Evolutionary conservation across 1,284 basidiomycete genomes (phyloP).

Genomic region (Schizopora paradoxa): DNA sequence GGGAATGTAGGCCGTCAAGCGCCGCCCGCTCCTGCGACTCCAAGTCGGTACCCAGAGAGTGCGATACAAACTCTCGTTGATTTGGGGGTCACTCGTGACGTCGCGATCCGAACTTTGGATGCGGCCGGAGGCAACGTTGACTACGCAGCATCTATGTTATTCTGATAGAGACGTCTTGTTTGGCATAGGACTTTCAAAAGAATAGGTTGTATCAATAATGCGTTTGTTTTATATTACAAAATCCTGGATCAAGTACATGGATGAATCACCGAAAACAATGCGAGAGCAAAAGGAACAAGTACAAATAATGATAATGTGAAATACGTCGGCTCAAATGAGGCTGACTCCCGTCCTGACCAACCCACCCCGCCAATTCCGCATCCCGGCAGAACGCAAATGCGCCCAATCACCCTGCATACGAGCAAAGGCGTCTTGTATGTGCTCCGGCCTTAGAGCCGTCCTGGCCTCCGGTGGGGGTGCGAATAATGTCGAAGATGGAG

Average conservation of each 20-base stretch:
- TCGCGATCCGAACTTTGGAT: slow-evolving; percentile 73
- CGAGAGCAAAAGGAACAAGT: slow-evolving; percentile 4
- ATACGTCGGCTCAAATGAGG: slow-evolving; percentile 55
- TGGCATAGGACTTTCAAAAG: too few relatives aligned
- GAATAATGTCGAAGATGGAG: slow-evolving; percentile 70
- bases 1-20: not conserved
- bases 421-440: slow-evolving; percentile 86
- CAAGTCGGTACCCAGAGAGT: slow-evolving; percentile 42
- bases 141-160: slow-evolving; percentile 83
- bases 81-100: slow-evolving; percentile 69
- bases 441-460: slow-evolving; percentile 72
- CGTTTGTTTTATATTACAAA: not conserved
- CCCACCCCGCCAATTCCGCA: slow-evolving; percentile 84
- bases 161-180: too few relatives aligned
- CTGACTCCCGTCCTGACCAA: slow-evolving; percentile 74
- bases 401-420: slow-evolving; percentile 84
- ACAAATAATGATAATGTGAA: slow-evolving; percentile 15
- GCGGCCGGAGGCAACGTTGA: slow-evolving; percentile 85
- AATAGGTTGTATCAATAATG: not conserved
- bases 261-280: slow-evolving; percentile 12
- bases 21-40: slow-evolving; percentile 15
- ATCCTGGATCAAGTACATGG: not conserved
- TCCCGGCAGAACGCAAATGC: slow-evolving; percentile 72
- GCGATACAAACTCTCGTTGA: slow-evolving; percentile 56
- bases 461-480: slow-evolving; percentile 74